Evolutionary conservation across 2,329 filamentous ascomycete genomes (phyloP).

Genomic region (Exserohilum turcica): DNA sequence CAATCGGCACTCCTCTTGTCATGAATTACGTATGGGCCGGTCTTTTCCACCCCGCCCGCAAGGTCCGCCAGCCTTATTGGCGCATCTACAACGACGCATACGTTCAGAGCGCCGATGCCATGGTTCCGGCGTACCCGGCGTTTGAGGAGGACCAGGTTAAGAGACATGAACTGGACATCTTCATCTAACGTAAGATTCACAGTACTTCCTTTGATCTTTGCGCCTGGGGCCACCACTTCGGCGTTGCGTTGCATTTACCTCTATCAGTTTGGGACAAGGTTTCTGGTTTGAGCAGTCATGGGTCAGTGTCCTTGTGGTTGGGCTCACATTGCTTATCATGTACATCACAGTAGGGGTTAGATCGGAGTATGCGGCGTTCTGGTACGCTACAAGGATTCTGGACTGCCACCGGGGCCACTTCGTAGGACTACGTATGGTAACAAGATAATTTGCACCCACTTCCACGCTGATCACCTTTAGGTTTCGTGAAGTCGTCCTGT

Average conservation of each 20-base stretch:
- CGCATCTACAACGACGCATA: conserved; percentile 96
- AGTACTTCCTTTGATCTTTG: conserved; percentile 2
- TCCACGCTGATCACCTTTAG: conserved; percentile 30
- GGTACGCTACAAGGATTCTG: conserved; percentile 5
- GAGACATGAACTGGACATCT: conserved; percentile 79
- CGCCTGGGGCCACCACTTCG: not conserved
- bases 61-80: conserved; percentile 95
- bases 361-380: conserved; percentile 15
- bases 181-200: conserved; percentile 61
- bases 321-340: conserved; percentile 15
- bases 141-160: conserved; percentile 80
- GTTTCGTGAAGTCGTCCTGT: conserved; percentile 18
- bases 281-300: conserved; percentile 6
- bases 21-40: conserved; percentile 99
- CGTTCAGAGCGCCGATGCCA: conserved; percentile 87
- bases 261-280: conserved; percentile 3
- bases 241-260: conserved; percentile 5
- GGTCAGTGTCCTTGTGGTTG: conserved; percentile 1
- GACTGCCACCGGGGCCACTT: conserved; percentile 6
- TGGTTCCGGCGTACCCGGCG: conserved; percentile 95
- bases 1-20: conserved; percentile 86
- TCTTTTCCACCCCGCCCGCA: conserved; percentile 93
- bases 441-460: conserved; percentile 26
- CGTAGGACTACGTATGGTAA: conserved; percentile 25
- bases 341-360: conserved; percentile 16